Conservation (phyloP, 192 early-diverging fungal species). For the Podila clonocystis region DNA sequence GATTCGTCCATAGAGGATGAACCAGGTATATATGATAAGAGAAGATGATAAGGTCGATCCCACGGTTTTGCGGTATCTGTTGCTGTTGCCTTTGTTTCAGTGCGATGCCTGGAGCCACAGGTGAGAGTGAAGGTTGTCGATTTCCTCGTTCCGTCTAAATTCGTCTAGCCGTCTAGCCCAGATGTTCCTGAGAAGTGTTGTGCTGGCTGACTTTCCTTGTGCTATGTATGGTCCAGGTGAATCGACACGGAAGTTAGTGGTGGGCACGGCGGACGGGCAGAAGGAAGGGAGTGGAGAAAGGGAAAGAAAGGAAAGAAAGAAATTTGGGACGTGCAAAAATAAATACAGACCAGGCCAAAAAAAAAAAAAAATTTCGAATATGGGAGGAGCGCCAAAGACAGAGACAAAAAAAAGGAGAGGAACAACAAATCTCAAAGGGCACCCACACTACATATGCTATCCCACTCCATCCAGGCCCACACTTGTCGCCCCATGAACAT, state of each 20-base stretch:
- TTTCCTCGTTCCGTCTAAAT: no score
- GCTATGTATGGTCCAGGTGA: no score
- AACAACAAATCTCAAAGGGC: background rate
- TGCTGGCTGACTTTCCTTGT: no score
- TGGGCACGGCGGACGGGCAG: background rate
- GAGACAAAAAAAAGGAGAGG: background rate
- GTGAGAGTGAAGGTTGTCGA: background rate
- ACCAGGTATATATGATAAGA: background rate
- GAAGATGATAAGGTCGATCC: background rate
- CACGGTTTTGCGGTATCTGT: background rate
- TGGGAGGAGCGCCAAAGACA: background rate
- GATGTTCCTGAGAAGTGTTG: no score
- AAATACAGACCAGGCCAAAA: background rate
- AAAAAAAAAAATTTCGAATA: background rate
- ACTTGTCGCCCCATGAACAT: no score
- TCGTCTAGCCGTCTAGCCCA: no score
- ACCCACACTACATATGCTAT: no score
- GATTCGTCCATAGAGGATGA: background rate
- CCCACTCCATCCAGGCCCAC: no score
- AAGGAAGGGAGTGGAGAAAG: background rate
- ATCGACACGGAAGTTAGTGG: background rate
- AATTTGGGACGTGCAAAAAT: constrained; percentile 4
- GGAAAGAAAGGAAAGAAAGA: background rate
- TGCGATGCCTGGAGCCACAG: background rate
- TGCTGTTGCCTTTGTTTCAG: background rate